Percentiles rank a stretch among this genome's conserved stretches.
Conservation (phyloP, 495 filamentous ascomycete genomes). For the Annulohypoxylon moriforme region DNA sequence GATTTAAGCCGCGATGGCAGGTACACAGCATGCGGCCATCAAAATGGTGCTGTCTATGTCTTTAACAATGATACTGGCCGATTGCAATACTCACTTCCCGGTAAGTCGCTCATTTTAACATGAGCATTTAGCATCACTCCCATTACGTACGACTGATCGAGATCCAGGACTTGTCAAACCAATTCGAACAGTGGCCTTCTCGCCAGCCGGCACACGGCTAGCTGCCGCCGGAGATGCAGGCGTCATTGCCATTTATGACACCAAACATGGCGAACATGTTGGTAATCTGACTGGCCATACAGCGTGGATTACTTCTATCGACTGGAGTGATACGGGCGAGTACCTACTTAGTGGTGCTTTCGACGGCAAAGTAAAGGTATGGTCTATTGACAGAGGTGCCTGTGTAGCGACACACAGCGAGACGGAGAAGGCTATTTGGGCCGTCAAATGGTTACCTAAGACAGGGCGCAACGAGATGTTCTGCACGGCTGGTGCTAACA, state of each 20-base stretch:
- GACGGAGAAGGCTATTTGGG: constrained; percentile 87
- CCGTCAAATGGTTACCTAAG: constrained; percentile 89
- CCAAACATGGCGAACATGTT: constrained; percentile 90
- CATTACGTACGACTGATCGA: constrained; percentile 15
- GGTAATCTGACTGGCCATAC: constrained; percentile 81
- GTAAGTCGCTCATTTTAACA: constrained; percentile 57
- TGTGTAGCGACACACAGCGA: constrained; percentile 96
- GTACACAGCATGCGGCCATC: constrained; percentile 90
- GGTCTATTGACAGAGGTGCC: constrained; percentile 81
- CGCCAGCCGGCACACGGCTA: constrained; percentile 82
- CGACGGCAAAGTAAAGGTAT: constrained; percentile 95
- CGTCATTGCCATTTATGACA: constrained; percentile 91
- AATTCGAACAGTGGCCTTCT: constrained; percentile 85
- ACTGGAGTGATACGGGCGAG: constrained; percentile 95
- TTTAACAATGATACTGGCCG: constrained; percentile 91
- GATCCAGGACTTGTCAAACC: constrained; percentile 81
- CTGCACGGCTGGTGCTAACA: constrained; percentile 82
- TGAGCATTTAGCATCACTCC: background rate
- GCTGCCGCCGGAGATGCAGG: constrained; percentile 93
- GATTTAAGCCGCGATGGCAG: constrained; percentile 81
- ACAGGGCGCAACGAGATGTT: constrained; percentile 79
- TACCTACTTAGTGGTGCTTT: constrained; percentile 88
- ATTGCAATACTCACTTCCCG: constrained; percentile 85
- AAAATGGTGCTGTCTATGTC: constrained; percentile 92
- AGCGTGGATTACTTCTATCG: constrained; percentile 87